Percentiles rank a stretch among this genome's conserved stretches.
Evolutionary conservation across 2,329 filamentous ascomycete species (phyloP).

Genomic region (Fusarium sp.): DNA sequence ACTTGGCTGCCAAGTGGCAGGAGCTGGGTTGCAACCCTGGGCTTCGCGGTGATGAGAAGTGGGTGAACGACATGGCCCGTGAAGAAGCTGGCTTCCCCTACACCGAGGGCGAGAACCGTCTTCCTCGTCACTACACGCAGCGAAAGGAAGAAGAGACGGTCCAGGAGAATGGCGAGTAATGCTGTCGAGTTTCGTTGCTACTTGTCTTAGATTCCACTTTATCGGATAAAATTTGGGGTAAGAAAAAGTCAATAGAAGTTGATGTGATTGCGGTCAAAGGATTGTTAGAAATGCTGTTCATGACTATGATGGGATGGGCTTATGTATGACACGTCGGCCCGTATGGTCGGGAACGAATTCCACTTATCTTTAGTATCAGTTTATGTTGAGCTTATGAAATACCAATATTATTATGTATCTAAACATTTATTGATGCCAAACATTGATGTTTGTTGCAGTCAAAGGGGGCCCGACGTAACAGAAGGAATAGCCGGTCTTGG

Average conservation of each 20-base stretch:
- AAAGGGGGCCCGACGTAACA: too few species aligned
- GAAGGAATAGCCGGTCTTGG: too few species aligned
- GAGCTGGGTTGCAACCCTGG: conserved; percentile 62
- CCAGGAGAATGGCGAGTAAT: conserved; percentile 27
- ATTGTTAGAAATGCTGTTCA: conserved; percentile 29
- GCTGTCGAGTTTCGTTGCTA: background rate
- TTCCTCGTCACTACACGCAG: conserved; percentile 60
- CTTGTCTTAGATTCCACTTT: background rate
- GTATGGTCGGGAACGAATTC: conserved; percentile 26
- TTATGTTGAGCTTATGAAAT: conserved; percentile 21
- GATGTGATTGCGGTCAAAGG: conserved; percentile 11
- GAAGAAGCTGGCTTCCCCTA: conserved; percentile 70
- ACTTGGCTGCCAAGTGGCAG: conserved; percentile 76
- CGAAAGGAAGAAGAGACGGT: conserved; percentile 24
- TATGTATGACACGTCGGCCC: conserved; percentile 16
- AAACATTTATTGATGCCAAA: background rate
- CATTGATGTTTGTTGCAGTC: too few species aligned
- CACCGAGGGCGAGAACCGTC: conserved; percentile 67
- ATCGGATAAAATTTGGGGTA: background rate
- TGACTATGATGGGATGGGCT: conserved; percentile 22
- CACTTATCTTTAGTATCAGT: conserved; percentile 22
- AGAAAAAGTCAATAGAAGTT: conserved; percentile 14
- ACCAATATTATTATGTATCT: background rate
- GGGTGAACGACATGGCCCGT: conserved; percentile 58
- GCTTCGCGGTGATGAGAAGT: conserved; percentile 67